phyloP scores from a whole-genome alignment of 2,329 filamentous ascomycete species.

The Ophiostoma montium region DNA sequence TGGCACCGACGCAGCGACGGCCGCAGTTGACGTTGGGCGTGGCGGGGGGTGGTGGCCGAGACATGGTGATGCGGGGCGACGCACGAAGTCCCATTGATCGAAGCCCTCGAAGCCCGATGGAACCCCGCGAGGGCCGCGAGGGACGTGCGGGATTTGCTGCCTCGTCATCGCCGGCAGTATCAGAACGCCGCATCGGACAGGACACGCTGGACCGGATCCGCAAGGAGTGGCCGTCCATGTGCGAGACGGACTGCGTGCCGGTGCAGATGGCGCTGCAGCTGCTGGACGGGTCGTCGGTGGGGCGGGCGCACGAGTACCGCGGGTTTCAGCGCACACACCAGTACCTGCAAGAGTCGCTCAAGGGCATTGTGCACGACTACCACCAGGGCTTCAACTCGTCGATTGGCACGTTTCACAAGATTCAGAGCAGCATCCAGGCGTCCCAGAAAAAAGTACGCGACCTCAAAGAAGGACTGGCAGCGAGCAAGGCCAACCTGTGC shows the following conservation, averaged over 20 bases:
- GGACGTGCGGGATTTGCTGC: neutral
- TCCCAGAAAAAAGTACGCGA: slow-evolving; percentile 75
- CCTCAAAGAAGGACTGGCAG: slow-evolving; percentile 69
- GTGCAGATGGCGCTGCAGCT: slow-evolving; percentile 91
- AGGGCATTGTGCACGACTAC: slow-evolving; percentile 93
- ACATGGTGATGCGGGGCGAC: slow-evolving; percentile 1
- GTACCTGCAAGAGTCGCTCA: slow-evolving; percentile 83
- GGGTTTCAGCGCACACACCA: slow-evolving; percentile 74
- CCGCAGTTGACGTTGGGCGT: slow-evolving; percentile 9
- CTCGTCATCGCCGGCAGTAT: neutral
- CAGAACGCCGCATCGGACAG: slow-evolving; percentile 38
- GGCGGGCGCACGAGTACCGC: slow-evolving; percentile 74
- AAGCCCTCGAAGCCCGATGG: neutral
- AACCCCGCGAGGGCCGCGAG: neutral
- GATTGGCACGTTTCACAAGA: slow-evolving; percentile 97
- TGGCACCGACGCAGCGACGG: slow-evolving; percentile 12
- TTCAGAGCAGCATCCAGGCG: slow-evolving; percentile 79
- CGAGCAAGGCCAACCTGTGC: slow-evolving; percentile 68
- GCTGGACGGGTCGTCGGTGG: slow-evolving; percentile 86
- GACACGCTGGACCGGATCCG: slow-evolving; percentile 68
- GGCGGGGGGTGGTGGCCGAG: neutral
- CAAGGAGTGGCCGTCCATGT: slow-evolving; percentile 85
- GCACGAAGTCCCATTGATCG: neutral
- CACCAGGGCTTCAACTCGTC: slow-evolving; percentile 99
- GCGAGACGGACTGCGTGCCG: slow-evolving; percentile 73